These are phyloP conservation scores for Penicillium silybi DNA, from an alignment of 495 filamentous ascomycete species.

Conservation along the genomic window DNA sequence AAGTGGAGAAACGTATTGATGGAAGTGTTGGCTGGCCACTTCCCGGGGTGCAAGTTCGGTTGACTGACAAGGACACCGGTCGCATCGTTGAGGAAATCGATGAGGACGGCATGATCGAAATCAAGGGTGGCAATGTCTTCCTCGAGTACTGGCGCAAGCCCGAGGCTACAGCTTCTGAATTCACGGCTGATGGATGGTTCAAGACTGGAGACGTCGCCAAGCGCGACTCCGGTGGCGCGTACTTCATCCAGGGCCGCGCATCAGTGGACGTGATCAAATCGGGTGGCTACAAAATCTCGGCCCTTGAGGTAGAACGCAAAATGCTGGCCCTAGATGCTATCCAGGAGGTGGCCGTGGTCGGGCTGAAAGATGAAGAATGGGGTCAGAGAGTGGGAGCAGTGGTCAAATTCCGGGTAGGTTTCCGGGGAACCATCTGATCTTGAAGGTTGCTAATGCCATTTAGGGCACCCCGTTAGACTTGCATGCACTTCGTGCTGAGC, in stretches of 20 bases:
- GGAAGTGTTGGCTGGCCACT: conserved; percentile 47
- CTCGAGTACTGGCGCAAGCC: conserved; percentile 43
- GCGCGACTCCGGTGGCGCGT: conserved; percentile 35
- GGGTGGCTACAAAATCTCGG: conserved; percentile 46
- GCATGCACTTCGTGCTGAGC: conserved; percentile 26
- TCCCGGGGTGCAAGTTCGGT: conserved; percentile 39
- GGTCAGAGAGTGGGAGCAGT: conserved; percentile 44
- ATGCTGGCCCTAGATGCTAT: conserved; percentile 35
- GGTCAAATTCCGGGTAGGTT: conserved; percentile 41
- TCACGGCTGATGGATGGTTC: conserved; percentile 45
- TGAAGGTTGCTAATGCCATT: neutral
- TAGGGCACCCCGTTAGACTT: conserved; percentile 28
- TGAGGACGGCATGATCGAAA: conserved; percentile 45
- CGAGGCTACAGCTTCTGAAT: conserved; percentile 40
- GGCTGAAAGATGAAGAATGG: conserved; percentile 42
- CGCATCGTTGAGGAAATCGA: conserved; percentile 26
- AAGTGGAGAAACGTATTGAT: conserved; percentile 33
- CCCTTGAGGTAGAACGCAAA: conserved; percentile 43
- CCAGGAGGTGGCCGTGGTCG: conserved; percentile 43
- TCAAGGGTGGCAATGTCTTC: conserved; percentile 44
- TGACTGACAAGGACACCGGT: conserved; percentile 40
- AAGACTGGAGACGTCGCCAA: conserved; percentile 46
- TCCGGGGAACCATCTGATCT: neutral
- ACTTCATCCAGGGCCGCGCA: conserved; percentile 44
- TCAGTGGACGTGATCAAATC: conserved; percentile 47